phyloP scores from a whole-genome alignment of 768 basidiomycete species.

The Pisolithus microcarpus region DNA sequence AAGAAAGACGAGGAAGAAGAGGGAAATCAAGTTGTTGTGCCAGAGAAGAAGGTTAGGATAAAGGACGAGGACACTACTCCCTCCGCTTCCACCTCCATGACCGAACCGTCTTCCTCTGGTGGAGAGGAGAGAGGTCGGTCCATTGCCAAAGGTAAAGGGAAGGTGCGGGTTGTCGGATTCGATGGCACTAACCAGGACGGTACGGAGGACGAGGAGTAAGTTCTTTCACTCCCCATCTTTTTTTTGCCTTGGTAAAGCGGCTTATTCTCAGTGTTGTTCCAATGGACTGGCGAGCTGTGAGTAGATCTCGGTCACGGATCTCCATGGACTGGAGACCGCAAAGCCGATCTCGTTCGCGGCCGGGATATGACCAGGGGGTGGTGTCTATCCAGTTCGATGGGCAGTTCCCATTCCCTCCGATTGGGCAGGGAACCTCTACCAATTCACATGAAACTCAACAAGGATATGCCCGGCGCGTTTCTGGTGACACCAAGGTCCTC shows the following conservation, averaged over 20 bases:
- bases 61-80: constrained; percentile 14
- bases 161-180: constrained; percentile 75
- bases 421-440: constrained; percentile 12
- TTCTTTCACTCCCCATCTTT: constrained; percentile 23
- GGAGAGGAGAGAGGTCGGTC: constrained; percentile 60
- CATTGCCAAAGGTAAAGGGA: constrained; percentile 74
- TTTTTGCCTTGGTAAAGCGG: constrained; percentile 18
- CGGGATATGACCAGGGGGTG: constrained; percentile 43
- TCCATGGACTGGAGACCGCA: constrained; percentile 88
- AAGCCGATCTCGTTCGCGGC: constrained; percentile 71
- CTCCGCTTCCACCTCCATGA: constrained; percentile 3
- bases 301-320: constrained; percentile 82
- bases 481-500: constrained; percentile 12
- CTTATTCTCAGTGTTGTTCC: constrained; percentile 37
- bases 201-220: constrained; percentile 69
- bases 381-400: constrained; percentile 32
- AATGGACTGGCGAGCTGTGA: constrained; percentile 94
- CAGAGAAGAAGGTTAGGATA: constrained; percentile 10
- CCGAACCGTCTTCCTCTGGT: constrained; percentile 8
- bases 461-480: constrained; percentile 16
- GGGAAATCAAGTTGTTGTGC: constrained; percentile 7
- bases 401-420: constrained; percentile 39
- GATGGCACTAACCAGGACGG: constrained; percentile 69
- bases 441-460: constrained; percentile 23
- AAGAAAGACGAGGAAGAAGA: constrained; percentile 68